Evolutionary conservation across 768 basidiomycete species (phyloP), one percentile per base, ranked within the genome.

Genomic region (Exidia glandulosa): DNA sequence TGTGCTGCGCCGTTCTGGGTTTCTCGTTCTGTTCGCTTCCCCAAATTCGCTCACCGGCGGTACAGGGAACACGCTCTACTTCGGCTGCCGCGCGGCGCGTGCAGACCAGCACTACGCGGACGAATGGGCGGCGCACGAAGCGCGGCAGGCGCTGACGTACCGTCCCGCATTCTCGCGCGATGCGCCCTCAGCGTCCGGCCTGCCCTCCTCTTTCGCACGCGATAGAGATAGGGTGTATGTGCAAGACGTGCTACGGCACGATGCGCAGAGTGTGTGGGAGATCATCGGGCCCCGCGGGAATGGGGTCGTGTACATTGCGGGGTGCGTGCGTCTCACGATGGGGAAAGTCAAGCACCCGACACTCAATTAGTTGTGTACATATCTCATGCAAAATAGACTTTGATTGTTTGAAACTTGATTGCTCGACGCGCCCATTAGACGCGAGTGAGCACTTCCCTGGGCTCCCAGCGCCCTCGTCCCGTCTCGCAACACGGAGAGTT

Each of bases 221-320:
- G n/a, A n/a, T 23, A 71, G 71, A 31, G 80, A 81, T 63, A 85
- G 90, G 61, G 79, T 82, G 0, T 97, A 98, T 65, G 94, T 98
- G 0, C 95, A 98, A 70, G 83, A 95, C 69, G 75, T 89, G 41
- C 83, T 98, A 23, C 71, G 72, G 13, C 71, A 81, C 60, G 89
- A 96, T 65, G 77, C 81, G 83, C 75, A 80, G 54, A 75, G 88
- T 62, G 67, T 94, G 9, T 76, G 79, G 5, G 66, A 75, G 45
- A 70, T 6, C 23, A 14, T 23, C 1, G 41, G 41, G 23, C 25
- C n/a, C n/a, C n/a, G n/a, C n/a, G n/a, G n/a, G n/a, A 68, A 75
- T 2, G 94, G 85, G 10, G 84, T 77, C 70, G 74, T 96, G n/a
- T 89, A 88, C 64, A 88, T 97, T 56, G 95, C 90, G 25, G 95